Conservation (phyloP, 2,329 filamentous ascomycete genomes). For the Paraphaeosphaeria minitans region DNA sequence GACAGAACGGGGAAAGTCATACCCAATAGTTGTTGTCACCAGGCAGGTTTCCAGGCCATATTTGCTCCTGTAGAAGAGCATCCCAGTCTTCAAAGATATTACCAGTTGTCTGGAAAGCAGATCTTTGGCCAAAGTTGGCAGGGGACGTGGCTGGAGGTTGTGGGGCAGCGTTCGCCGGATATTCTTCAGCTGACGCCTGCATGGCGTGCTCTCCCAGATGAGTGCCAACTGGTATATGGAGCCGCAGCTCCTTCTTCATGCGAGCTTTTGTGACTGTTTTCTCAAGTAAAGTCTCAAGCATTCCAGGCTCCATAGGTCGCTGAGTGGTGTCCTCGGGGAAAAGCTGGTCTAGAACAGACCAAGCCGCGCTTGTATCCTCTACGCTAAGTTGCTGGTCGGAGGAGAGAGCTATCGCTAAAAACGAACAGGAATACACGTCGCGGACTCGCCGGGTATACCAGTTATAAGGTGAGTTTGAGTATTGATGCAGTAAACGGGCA, state of each 20-base stretch:
- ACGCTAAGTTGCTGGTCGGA: constrained; percentile 14
- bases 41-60: constrained; percentile 18
- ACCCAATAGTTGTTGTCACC: constrained; percentile 25
- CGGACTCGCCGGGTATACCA: constrained; percentile 25
- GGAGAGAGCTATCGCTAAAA: constrained; percentile 19
- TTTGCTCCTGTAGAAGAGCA: constrained; percentile 23
- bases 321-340: constrained; percentile 18
- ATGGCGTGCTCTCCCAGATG: constrained; percentile 16
- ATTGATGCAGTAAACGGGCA: constrained; percentile 20
- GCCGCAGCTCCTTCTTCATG: constrained; percentile 9
- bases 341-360: constrained; percentile 25
- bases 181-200: constrained; percentile 12
- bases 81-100: constrained; percentile 28
- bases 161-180: constrained; percentile 11
- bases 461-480: constrained; percentile 19
- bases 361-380: constrained; percentile 16
- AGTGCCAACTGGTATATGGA: constrained; percentile 8
- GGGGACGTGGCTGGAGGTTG: constrained; percentile 11
- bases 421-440: constrained; percentile 24
- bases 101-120: constrained; percentile 17
- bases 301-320: constrained; percentile 13
- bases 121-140: constrained; percentile 6
- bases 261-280: constrained; percentile 18
- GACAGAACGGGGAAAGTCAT: constrained; percentile 17
- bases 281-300: constrained; percentile 17